phyloP scores from a whole-genome alignment of 495 filamentous ascomycete species.

The Trichocladium uniseriatum region DNA sequence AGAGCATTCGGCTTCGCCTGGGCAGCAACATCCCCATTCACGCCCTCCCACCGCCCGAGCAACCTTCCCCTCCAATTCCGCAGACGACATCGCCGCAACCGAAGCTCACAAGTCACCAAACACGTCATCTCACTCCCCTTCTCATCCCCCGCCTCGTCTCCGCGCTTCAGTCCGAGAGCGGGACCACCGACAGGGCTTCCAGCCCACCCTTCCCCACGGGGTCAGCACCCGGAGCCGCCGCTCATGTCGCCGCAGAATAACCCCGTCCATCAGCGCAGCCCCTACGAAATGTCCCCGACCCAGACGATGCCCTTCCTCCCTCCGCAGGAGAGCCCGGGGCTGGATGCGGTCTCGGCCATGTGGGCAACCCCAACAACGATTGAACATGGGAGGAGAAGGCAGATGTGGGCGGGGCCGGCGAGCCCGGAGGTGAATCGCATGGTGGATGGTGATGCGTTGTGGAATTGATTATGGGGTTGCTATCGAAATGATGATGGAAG shows the following conservation, averaged over 20 bases:
- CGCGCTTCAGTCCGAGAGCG: conserved; percentile 5
- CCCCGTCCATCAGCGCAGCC: conserved; percentile 11
- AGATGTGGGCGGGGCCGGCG: not conserved
- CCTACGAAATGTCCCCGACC: conserved; percentile 6
- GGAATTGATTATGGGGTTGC: conserved; percentile 10
- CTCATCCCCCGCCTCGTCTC: not conserved
- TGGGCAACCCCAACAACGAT: too few relatives aligned
- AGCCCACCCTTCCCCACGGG: conserved; percentile 2
- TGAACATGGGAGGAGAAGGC: conserved; percentile 1
- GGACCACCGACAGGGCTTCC: conserved; percentile 3
- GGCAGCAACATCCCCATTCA: conserved; percentile 21
- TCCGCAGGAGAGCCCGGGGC: conserved; percentile 6
- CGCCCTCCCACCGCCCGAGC: not conserved
- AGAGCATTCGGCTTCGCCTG: conserved; percentile 23
- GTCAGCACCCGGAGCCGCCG: not conserved
- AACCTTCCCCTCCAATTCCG: not conserved
- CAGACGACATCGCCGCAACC: conserved; percentile 1
- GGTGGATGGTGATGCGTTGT: conserved; percentile 14
- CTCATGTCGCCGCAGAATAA: conserved; percentile 14
- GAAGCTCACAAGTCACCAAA: not conserved
- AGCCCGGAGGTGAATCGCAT: not conserved
- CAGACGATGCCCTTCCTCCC: conserved; percentile 8
- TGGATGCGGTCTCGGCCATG: not conserved
- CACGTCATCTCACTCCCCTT: conserved; percentile 8
- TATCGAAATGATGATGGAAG: too few relatives aligned